Evolutionary conservation across 805 yeast genomes (phyloP).

Genomic region (Hanseniaspora singularis): DNA sequence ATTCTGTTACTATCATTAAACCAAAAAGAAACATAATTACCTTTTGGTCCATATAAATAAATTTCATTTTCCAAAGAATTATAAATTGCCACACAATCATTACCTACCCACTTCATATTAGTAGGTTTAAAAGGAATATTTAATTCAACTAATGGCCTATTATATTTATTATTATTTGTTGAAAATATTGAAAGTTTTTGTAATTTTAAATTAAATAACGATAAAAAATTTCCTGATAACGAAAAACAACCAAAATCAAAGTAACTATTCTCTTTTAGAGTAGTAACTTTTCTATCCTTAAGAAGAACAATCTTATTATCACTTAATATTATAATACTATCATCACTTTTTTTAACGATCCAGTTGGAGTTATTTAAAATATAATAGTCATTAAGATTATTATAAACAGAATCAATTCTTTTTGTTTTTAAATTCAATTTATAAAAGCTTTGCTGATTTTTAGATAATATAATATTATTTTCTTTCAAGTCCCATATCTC

Average conservation of each 20-base stretch:
- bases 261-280: slow-evolving; percentile 4
- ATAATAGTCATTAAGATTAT: not conserved
- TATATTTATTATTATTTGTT: slow-evolving; percentile 16
- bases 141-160: slow-evolving; percentile 24
- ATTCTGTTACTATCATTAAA: slow-evolving; percentile 32
- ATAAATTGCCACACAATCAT: slow-evolving; percentile 57
- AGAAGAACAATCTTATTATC: not conserved
- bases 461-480: slow-evolving; percentile 6
- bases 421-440: not conserved
- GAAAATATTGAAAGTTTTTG: not conserved
- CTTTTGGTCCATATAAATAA: slow-evolving; percentile 59
- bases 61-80: slow-evolving; percentile 50
- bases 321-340: slow-evolving; percentile 1
- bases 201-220: slow-evolving; percentile 1
- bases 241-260: slow-evolving; percentile 11
- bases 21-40: slow-evolving; percentile 35
- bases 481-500: slow-evolving; percentile 11
- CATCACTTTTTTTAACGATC: slow-evolving; percentile 4
- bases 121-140: slow-evolving; percentile 20
- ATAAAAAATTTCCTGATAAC: not conserved
- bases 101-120: slow-evolving; percentile 69
- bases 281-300: not conserved
- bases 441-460: slow-evolving; percentile 11
- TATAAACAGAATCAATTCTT: not conserved
- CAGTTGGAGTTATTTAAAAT: slow-evolving; percentile 7